These are phyloP conservation scores for Hemerocallis citrina DNA, from an alignment of 106 monocot genomes.

Conservation along the genomic window DNA sequence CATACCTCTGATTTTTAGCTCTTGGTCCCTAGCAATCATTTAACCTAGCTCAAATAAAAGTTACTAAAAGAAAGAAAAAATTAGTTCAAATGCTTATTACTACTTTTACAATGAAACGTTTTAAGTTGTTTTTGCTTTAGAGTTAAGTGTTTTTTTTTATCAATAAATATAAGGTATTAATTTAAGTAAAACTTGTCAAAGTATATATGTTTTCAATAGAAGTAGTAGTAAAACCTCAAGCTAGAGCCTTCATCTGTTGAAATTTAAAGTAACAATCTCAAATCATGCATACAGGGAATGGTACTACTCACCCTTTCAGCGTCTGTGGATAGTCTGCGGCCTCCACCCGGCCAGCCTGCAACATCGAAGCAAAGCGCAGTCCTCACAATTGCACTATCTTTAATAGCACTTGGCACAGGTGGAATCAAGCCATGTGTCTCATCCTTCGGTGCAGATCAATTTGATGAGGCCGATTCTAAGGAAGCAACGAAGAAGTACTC, in stretches of 20 bases:
- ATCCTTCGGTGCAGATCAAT: slow-evolving; percentile 58
- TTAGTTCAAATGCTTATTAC: too few relatives aligned
- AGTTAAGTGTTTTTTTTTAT: too few relatives aligned
- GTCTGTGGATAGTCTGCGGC: slow-evolving; percentile 18
- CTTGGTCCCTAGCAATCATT: neutral
- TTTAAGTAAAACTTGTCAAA: too few relatives aligned
- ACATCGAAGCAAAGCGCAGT: slow-evolving; percentile 10
- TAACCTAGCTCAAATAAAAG: neutral
- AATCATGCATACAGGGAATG: slow-evolving; percentile 44
- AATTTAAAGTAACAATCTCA: too few relatives aligned
- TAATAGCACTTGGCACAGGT: slow-evolving; percentile 49
- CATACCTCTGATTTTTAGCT: neutral
- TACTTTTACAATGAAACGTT: too few relatives aligned
- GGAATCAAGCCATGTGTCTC: slow-evolving; percentile 55
- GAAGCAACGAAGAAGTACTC: slow-evolving; percentile 28
- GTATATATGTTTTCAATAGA: too few relatives aligned
- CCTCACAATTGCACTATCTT: slow-evolving; percentile 19
- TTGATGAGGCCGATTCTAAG: slow-evolving; percentile 27
- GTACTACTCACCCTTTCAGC: slow-evolving; percentile 30
- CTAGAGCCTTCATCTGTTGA: too few relatives aligned
- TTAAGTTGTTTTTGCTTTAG: too few relatives aligned
- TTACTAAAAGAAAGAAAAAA: neutral
- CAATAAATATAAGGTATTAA: too few relatives aligned
- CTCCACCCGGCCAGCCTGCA: slow-evolving; percentile 15
- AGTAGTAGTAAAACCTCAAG: too few relatives aligned